Evolutionary conservation across 805 yeast genomes (phyloP).

Genomic region (Jamesozyma gamospora): DNA sequence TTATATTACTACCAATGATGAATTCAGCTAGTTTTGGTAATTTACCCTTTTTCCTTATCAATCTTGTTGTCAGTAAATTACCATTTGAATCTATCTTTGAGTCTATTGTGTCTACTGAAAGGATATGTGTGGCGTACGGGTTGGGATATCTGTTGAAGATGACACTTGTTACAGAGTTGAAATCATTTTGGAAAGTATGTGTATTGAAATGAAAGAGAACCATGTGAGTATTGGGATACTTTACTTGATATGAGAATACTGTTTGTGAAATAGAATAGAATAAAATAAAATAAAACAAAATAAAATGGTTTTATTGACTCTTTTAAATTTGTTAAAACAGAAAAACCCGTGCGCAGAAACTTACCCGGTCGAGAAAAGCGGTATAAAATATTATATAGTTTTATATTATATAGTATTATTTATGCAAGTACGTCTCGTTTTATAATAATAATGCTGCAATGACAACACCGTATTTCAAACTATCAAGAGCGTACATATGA

Average conservation of each 20-base stretch:
- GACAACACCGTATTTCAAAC: conserved; percentile 2
- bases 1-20: conserved; percentile 34
- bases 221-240: conserved; percentile 31
- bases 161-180: conserved; percentile 65
- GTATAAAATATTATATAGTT: no score
- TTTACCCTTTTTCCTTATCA: conserved; percentile 70
- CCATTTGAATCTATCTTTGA: conserved; percentile 53
- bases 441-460: conserved; percentile 10
- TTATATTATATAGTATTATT: no score
- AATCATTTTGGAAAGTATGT: conserved; percentile 55
- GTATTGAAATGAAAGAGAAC: conserved; percentile 49
- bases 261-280: no score
- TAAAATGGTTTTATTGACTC: no score
- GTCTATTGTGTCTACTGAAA: conserved; percentile 69
- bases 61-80: conserved; percentile 56
- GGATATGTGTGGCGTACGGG: conserved; percentile 80
- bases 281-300: no score
- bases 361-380: no score
- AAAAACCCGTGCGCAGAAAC: no score
- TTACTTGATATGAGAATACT: no score
- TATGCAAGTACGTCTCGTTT: no score
- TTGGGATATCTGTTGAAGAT: conserved; percentile 62
- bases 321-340: no score
- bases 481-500: background rate
- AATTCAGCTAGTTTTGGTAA: conserved; percentile 68